These are phyloP conservation scores for Rosellinia necatrix DNA, from an alignment of 2,329 filamentous ascomycete species.

Conservation along the genomic window DNA sequence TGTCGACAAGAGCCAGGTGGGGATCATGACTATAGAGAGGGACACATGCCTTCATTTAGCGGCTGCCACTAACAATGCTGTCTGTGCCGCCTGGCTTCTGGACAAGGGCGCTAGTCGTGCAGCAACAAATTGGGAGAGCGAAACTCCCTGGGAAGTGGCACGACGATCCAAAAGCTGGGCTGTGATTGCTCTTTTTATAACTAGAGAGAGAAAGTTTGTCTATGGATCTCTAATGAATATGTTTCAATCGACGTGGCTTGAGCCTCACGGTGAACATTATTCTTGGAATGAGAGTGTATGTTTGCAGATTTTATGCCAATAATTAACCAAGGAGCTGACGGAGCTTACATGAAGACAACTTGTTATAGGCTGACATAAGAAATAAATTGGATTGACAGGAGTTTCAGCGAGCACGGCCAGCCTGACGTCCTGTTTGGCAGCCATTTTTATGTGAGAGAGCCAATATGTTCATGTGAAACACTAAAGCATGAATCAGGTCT, in stretches of 20 bases:
- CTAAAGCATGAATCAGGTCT: not conserved
- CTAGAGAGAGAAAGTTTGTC: not conserved
- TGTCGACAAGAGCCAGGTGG: not conserved
- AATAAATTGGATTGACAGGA: not conserved
- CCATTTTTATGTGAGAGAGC: slow-evolving; percentile 3
- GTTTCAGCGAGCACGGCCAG: not conserved
- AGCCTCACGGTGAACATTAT: not conserved
- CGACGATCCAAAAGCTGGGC: not conserved
- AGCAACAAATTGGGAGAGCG: not conserved
- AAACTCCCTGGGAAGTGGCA: not conserved
- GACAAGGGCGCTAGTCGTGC: not conserved
- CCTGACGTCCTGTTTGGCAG: not conserved
- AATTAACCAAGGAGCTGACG: not conserved
- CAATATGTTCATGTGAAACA: slow-evolving; percentile 1
- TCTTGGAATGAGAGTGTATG: not conserved
- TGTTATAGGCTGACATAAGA: not conserved
- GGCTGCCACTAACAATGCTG: not conserved
- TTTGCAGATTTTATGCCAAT: not conserved
- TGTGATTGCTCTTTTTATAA: not conserved
- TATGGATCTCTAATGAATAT: not conserved
- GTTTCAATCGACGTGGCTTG: not conserved
- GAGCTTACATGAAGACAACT: not conserved
- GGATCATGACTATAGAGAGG: too few species aligned
- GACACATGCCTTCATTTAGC: slow-evolving; percentile 11
- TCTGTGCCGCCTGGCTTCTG: not conserved